Conservation (phyloP, 1,139 yeast genomes). For the Lodderomyces jiufengensis region DNA sequence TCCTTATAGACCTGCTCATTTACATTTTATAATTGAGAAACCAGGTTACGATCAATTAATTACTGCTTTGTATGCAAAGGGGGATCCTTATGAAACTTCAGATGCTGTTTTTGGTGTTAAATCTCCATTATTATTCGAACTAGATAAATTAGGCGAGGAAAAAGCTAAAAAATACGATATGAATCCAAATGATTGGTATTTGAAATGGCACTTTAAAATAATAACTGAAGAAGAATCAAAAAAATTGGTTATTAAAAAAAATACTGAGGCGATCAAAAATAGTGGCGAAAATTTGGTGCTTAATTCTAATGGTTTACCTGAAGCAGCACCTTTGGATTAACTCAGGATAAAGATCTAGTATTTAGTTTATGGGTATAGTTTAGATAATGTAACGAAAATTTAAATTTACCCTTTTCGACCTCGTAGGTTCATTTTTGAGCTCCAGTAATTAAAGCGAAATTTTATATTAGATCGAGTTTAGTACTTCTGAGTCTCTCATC, state of each 20-base stretch:
- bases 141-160: constrained; percentile 18
- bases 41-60: constrained; percentile 27
- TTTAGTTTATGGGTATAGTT: not conserved
- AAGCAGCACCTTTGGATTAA: constrained; percentile 13
- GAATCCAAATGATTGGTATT: constrained; percentile 22
- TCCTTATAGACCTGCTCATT: constrained; percentile 36
- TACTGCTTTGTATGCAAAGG: constrained; percentile 28
- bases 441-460: too few species aligned
- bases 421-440: too few species aligned
- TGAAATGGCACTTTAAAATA: constrained; percentile 23
- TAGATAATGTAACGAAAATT: too few species aligned
- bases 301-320: constrained; percentile 19
- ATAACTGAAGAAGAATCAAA: constrained; percentile 19
- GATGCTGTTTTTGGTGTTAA: constrained; percentile 32
- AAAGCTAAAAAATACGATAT: constrained; percentile 19
- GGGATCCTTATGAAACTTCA: constrained; percentile 28
- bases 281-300: constrained; percentile 12
- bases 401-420: too few species aligned
- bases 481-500: too few species aligned
- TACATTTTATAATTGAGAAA: constrained; percentile 28
- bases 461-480: too few species aligned
- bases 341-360: not conserved
- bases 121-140: constrained; percentile 18
- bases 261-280: constrained; percentile 17
- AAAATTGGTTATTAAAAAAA: constrained; percentile 14